A percentile compares a stretch with the other conserved stretches of the same genome.
phyloP scores from a whole-genome alignment of 164 flowering plant genomes.

The Vitis amurensis region DNA sequence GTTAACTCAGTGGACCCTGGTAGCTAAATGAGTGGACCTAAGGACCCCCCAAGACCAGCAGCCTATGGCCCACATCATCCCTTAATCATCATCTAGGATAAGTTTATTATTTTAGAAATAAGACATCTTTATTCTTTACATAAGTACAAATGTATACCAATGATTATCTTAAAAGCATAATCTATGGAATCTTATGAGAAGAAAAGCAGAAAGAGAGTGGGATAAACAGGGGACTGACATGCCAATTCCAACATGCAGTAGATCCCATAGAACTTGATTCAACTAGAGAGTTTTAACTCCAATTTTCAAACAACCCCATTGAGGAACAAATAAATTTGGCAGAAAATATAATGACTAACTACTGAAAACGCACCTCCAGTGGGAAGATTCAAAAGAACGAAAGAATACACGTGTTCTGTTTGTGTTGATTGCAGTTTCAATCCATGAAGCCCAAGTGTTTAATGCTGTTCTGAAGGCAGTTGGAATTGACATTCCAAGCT shows the following conservation, averaged over 20 bases:
- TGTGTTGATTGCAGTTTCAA: slow-evolving; percentile 45
- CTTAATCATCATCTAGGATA: no score
- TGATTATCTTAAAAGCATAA: no score
- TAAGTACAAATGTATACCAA: no score
- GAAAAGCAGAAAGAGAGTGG: no score
- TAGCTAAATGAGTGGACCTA: no score
- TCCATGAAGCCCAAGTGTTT: slow-evolving; percentile 86
- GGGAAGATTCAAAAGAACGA: slow-evolving; percentile 80
- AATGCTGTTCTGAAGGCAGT: slow-evolving; percentile 61
- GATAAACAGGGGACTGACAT: no score
- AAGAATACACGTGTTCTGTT: slow-evolving; percentile 71
- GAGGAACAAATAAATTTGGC: background rate
- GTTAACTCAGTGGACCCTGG: no score
- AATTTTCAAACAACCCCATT: background rate
- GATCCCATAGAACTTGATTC: background rate
- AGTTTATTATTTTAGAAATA: no score
- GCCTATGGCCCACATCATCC: no score
- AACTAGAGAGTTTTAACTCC: background rate
- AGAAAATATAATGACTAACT: background rate
- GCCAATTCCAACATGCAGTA: background rate
- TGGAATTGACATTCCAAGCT: slow-evolving; percentile 70
- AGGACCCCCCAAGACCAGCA: no score
- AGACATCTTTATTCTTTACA: no score
- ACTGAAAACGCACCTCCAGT: slow-evolving; percentile 60
- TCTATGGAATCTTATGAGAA: no score